A percentile compares a stretch with the other conserved stretches of the same genome.
phyloP scores from a whole-genome alignment of 371 early-diverging fungal genomes.

The Aphelidium insulamus region DNA sequence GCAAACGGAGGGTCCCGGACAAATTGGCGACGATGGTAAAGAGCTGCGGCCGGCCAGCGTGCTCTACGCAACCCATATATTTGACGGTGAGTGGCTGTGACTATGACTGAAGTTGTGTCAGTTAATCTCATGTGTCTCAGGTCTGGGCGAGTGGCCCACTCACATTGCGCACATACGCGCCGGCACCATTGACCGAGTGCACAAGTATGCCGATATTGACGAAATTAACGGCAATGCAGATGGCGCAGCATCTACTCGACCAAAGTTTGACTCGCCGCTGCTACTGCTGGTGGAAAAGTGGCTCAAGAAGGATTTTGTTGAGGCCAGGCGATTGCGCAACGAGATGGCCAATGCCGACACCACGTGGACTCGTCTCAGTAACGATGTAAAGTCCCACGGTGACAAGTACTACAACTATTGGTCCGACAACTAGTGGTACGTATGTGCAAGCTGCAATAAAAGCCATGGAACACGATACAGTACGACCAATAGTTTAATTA shows the following conservation, averaged over 20 bases:
- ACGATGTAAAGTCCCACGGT: constrained; percentile 40
- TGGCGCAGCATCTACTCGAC: constrained; percentile 4
- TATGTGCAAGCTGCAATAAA: too few relatives aligned
- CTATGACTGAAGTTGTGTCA: neutral
- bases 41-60: neutral
- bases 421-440: constrained; percentile 14
- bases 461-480: too few relatives aligned
- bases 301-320: constrained; percentile 21
- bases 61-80: constrained; percentile 46
- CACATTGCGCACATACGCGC: constrained; percentile 45
- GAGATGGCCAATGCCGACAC: constrained; percentile 20
- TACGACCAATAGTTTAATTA: too few relatives aligned
- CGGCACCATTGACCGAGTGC: constrained; percentile 20
- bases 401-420: constrained; percentile 41
- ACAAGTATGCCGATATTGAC: constrained; percentile 8
- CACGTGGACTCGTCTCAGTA: constrained; percentile 43
- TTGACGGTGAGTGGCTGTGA: constrained; percentile 16
- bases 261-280: constrained; percentile 36
- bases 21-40: constrained; percentile 37
- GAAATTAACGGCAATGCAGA: neutral
- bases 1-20: constrained; percentile 35
- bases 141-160: constrained; percentile 35
- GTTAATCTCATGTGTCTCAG: neutral
- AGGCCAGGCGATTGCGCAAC: neutral
- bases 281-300: constrained; percentile 30